Conservation (phyloP, 2,329 filamentous ascomycete species). For the Tolypocladium amazonense region DNA sequence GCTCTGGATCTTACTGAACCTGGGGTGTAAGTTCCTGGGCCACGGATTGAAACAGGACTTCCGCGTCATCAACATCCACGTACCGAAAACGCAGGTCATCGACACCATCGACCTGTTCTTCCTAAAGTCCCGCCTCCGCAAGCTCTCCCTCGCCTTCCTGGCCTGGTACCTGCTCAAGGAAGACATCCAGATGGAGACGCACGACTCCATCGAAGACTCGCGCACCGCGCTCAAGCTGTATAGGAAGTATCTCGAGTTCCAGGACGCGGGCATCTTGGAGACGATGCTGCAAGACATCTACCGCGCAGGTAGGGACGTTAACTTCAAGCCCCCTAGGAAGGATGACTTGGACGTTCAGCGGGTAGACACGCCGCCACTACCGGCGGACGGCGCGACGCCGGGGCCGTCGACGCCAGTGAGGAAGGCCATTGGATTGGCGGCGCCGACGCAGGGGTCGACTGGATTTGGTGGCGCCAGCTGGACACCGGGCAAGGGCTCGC, state of each 20-base stretch:
- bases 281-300: conserved; percentile 84
- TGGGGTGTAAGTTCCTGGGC: conserved; percentile 88
- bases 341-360: conserved; percentile 33
- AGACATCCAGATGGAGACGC: conserved; percentile 83
- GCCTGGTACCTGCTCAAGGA: conserved; percentile 87
- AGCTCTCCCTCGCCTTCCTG: conserved; percentile 80
- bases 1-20: conserved; percentile 89
- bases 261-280: conserved; percentile 75
- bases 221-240: conserved; percentile 82
- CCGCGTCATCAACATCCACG: conserved; percentile 94
- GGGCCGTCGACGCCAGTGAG: conserved; percentile 37
- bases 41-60: conserved; percentile 94
- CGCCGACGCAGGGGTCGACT: conserved; percentile 16
- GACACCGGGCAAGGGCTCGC: conserved; percentile 36
- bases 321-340: conserved; percentile 40
- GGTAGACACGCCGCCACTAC: conserved; percentile 43
- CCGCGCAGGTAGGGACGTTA: conserved; percentile 33
- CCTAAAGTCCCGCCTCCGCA: conserved; percentile 69
- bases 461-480: conserved; percentile 29
- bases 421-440: conserved; percentile 23
- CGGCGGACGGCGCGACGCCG: conserved; percentile 19
- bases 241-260: conserved; percentile 80
- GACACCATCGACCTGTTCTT: conserved; percentile 92
- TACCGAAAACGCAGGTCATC: conserved; percentile 81
- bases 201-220: conserved; percentile 94